Percentiles rank a stretch among this genome's conserved stretches.
These are phyloP conservation scores for Ganoderma sp. DNA, from an alignment of 1,284 basidiomycete genomes.

Conservation along the genomic window DNA sequence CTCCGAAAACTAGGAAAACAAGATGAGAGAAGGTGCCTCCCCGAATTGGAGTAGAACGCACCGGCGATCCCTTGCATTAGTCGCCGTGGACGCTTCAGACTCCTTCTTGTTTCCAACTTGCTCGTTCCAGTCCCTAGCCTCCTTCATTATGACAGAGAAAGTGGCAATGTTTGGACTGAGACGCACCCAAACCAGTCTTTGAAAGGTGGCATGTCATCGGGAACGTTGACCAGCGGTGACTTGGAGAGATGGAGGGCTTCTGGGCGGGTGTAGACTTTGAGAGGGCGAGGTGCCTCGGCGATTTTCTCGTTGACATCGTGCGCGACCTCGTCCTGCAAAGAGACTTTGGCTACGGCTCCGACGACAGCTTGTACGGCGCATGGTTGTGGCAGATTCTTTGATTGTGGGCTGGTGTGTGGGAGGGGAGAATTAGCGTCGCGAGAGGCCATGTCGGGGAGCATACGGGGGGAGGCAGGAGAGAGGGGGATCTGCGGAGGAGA, in stretches of 20 bases:
- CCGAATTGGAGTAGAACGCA: slow-evolving; percentile 37
- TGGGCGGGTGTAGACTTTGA: slow-evolving; percentile 68
- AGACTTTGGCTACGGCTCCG: slow-evolving; percentile 45
- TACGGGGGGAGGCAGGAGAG: slow-evolving; percentile 13
- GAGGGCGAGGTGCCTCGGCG: slow-evolving; percentile 45
- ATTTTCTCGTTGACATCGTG: slow-evolving; percentile 39
- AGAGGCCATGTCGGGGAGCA: slow-evolving; percentile 36
- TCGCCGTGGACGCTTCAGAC: slow-evolving; percentile 54
- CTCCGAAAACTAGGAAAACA: slow-evolving; percentile 63
- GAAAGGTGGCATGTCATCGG: slow-evolving; percentile 77
- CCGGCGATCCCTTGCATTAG: slow-evolving; percentile 68
- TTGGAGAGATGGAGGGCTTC: slow-evolving; percentile 71
- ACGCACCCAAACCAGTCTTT: slow-evolving; percentile 89
- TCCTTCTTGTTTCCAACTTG: slow-evolving; percentile 72
- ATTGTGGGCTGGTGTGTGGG: slow-evolving; percentile 18
- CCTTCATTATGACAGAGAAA: slow-evolving; percentile 29
- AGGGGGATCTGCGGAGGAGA: slow-evolving; percentile 21
- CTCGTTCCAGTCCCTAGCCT: slow-evolving; percentile 56
- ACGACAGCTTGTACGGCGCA: slow-evolving; percentile 40
- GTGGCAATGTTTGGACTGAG: slow-evolving; percentile 21
- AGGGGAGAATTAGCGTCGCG: slow-evolving; percentile 27
- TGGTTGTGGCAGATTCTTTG: slow-evolving; percentile 26
- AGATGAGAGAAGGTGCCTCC: slow-evolving; percentile 13
- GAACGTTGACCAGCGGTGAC: slow-evolving; percentile 79
- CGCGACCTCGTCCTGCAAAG: slow-evolving; percentile 43